Evolutionary conservation across 1,284 basidiomycete species (phyloP).

Genomic region (Rhodotorula sp.): DNA sequence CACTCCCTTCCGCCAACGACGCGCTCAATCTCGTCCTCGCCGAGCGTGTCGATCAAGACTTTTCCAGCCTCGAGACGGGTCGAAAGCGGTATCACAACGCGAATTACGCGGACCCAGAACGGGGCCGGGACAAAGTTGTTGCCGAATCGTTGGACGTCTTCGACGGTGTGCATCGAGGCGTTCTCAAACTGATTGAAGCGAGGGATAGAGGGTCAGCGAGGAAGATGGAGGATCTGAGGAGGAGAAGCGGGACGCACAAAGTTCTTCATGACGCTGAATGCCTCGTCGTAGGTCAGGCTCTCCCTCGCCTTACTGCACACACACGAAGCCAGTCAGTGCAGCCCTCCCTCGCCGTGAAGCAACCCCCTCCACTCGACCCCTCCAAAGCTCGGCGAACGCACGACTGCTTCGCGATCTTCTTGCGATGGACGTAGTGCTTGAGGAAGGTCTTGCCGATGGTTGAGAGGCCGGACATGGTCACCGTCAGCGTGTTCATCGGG

Average conservation of each 20-base stretch:
- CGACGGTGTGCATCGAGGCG: constrained; percentile 64
- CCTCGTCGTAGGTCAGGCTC: constrained; percentile 76
- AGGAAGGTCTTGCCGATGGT: constrained; percentile 21
- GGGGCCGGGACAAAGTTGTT: constrained; percentile 83
- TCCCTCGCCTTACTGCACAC: constrained; percentile 58
- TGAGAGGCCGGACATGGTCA: constrained; percentile 15
- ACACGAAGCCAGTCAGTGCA: constrained; percentile 2
- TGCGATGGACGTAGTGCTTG: constrained; percentile 26
- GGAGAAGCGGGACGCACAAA: constrained; percentile 15
- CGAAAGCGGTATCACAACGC: constrained; percentile 61
- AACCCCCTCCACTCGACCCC: too few species aligned
- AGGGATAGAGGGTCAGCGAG: neutral
- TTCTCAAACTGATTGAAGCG: constrained; percentile 14
- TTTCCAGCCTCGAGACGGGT: constrained; percentile 76
- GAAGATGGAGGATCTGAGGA: constrained; percentile 49
- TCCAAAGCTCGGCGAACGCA: neutral
- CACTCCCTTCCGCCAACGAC: constrained; percentile 87
- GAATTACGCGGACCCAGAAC: constrained; percentile 79
- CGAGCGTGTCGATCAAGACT: constrained; percentile 73
- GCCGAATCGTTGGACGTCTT: constrained; percentile 77
- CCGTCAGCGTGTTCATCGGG: constrained; percentile 32
- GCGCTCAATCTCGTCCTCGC: constrained; percentile 72
- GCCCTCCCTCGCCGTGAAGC: too few species aligned
- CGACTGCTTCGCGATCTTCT: constrained; percentile 20
- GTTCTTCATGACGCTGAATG: constrained; percentile 40